Base-by-base conservation (phyloP, 192 early-diverging fungal species). In the Oehlia diaphana region DNA sequence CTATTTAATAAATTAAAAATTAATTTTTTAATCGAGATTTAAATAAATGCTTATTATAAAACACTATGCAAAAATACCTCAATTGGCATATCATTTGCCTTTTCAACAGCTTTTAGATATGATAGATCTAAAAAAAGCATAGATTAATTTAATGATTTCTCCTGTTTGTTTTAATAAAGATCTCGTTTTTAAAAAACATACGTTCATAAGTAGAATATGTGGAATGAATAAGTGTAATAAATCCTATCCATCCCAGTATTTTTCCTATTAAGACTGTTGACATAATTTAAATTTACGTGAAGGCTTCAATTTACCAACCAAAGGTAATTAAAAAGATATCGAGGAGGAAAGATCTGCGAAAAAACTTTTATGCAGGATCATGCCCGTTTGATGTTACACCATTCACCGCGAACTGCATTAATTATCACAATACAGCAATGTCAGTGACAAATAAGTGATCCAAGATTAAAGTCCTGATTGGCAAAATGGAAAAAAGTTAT, bases 171-270 rank as follows among this genome's bases (percentile, higher is more conserved):
- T 28, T 9, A 10, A n/a, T 23, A 39, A n/a, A 39, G 39, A 39
- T 44, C 8, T 23, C 31, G 7, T 42, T 42, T 42, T 70, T 16
- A 61, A 67, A 31, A 58, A 28, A 78, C 80, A 23, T 81, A 85
- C 86, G 86, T 79, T 87, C 84, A 78, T 87, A 87, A 21, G 86
- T 87, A n/a, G 86, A 87, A 70, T 81, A 87, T 7, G 86, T 80
- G 16, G 86, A 77, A 71, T 87, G 86, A 23, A 76, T n/a, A 19
- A 87, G 69, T 39, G 84, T 76, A 2, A 85, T 26, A 9, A 82
- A 72, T 28, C 86, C 83, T 31, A 85, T 37, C 14, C 84, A 26
- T 19, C 78, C 64, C 23, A 82, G 13, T 62, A 79, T 19, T 21
- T 76, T 77, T 58, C 81, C 81, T 74, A 74, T 31, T 16, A 5